Base-by-base conservation (phyloP, 805 yeast species). In the Saccharomyces paradoxus region DNA sequence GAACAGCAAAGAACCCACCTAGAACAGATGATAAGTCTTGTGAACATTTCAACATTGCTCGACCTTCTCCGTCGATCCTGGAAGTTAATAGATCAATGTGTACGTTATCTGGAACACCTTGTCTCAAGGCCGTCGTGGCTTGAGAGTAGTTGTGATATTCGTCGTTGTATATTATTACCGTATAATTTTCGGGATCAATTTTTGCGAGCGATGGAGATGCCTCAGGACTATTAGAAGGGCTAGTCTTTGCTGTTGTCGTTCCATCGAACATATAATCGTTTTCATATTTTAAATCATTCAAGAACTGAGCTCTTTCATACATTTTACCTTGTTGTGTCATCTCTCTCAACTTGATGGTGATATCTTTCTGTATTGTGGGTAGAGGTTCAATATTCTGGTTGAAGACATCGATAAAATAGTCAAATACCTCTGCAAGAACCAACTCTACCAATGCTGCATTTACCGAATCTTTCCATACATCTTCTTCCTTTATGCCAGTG, bases 111-210 rank as follows among this genome's bases (percentile, higher is more conserved):
- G 73, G 73, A 3, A 63, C 67, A 30, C 73, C 73, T 56, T 69
- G 73, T 52, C 71, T 65, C 27, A 83, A 74, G 3, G 82, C 81
- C 12, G 69, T 66, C 17, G 72, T 73, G 1, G 87, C 87, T 55
- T 81, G 79, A 1, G 76, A 72, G 59, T 77, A 80, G 60, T 81
- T 79, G 62, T 87, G 94, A 59, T 74, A 76, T 62, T 87, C 94
- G 63, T 87, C 95, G 66, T 87, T 87, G 86, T 91, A 87, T n/a
- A 86, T 72, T 24, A 84, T 64, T 31, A 86, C 72, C 46, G 74
- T 69, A 71, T 78, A 83, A 13, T 72, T 69, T 22, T 69, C 61
- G 37, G 59, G 49, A n/a, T 55, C 55, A 12, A 37, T 37, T n/a
- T 37, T 37, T 8, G 44, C 44, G 13, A 37, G 44, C 24, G 44